Base-by-base conservation (phyloP, 2,329 filamentous ascomycete species). In the Aspergillus ochraceus region DNA sequence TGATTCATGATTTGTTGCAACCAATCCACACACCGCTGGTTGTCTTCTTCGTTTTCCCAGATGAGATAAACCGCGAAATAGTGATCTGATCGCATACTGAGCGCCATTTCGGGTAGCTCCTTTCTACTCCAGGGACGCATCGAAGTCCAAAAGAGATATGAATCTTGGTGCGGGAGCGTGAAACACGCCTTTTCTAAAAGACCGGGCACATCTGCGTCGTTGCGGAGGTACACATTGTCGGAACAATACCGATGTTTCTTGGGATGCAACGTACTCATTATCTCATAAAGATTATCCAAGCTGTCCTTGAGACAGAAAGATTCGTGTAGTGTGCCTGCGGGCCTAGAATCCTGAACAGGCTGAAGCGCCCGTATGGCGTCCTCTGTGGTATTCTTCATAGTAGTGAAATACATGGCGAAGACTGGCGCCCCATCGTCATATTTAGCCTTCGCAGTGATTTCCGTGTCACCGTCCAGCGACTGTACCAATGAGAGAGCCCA, bases 11-110 rank as follows among this genome's bases (percentile, higher is more conserved):
- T 65, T 24, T 73, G 62, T n/a, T 67, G 66, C 1, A 83, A 75
- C 83, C 83, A 86, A 1, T 47, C 61, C 30, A 71, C 69, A 66
- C 78, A 82, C n/a, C 64, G 61, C 0, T 65, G 68, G 60, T 85
- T 83, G 45, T 84, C 81, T 2, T 66, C 60, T 19, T 69, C 72
- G 24, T 81, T 70, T 52, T 83, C 78, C 79, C 81, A 85, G 2
- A 84, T 71, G 0, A 80, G 75, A 63, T 85, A 86, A 2, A 83
- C 56, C 1, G 83, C 81, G 66, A 86, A 81, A 68, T 86, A 86
- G 67, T 86, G 83, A 63, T 86, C 83, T 0, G 77, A 78, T 57
- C 84, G 82, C 79, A 85, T 79, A 29, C 77, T 81, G 14, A 84
- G 70, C 3, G 83, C 83, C 83, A 86, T 86, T 58, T 82, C 80